A percentile compares a stretch with the other conserved stretches of the same genome.
Conservation (phyloP, 148 eudicot species). For the Rhododendron molle region DNA sequence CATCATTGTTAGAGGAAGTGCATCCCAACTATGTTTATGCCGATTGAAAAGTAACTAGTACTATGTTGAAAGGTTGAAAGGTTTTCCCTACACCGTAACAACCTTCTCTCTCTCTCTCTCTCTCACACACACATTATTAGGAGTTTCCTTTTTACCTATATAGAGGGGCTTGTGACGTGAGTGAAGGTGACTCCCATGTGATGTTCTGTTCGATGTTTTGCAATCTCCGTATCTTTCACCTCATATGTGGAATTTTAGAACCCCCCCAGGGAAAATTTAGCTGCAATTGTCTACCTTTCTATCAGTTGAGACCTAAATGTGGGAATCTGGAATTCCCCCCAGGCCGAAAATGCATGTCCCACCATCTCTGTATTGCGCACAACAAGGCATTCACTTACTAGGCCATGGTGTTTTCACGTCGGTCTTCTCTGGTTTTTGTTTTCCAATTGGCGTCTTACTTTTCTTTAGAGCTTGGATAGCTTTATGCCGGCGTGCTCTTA, state of each 20-base stretch:
- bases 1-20: no score
- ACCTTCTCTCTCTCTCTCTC: background rate
- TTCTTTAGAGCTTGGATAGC: no score
- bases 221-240: background rate
- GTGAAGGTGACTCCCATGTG: conserved; percentile 23
- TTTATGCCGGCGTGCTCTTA: no score
- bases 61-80: no score
- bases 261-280: background rate
- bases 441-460: no score
- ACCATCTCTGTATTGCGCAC: background rate
- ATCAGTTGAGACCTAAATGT: background rate
- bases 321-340: background rate
- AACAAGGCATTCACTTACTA: no score
- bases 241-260: conserved; percentile 10
- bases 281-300: background rate
- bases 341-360: background rate
- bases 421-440: no score
- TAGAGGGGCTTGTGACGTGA: conserved; percentile 3
- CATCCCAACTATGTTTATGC: no score
- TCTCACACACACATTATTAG: background rate
- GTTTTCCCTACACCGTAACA: no score
- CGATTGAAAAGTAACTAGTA: no score
- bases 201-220: conserved; percentile 5
- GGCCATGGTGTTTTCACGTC: no score
- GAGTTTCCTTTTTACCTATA: background rate